Evolutionary conservation across 176 grass and related monocot species (phyloP).

Genomic region (Panicum miliaceum): DNA sequence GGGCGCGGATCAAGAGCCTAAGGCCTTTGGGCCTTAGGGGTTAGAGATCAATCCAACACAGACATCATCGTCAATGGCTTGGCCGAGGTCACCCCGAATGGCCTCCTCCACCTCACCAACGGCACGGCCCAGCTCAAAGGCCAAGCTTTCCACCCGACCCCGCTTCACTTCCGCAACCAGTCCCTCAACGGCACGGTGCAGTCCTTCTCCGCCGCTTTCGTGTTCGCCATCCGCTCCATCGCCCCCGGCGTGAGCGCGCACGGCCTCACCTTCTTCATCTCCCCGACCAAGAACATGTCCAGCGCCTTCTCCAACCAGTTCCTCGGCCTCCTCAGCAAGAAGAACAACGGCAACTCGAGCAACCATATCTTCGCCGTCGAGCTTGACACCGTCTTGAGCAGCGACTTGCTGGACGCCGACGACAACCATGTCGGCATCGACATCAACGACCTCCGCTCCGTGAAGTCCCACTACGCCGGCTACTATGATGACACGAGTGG

Average conservation of each 20-base stretch:
- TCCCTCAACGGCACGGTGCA: not conserved
- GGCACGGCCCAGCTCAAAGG: not conserved
- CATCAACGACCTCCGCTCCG: not conserved
- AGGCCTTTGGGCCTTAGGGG: too few species aligned
- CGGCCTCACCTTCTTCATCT: constrained; percentile 46
- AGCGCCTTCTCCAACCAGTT: not conserved
- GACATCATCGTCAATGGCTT: not conserved
- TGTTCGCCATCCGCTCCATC: constrained; percentile 41
- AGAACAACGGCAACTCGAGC: not conserved
- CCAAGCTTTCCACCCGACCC: constrained; percentile 7
- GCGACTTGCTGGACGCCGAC: not conserved
- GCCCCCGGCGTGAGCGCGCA: not conserved
- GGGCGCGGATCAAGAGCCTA: too few species aligned
- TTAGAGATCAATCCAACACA: too few species aligned
- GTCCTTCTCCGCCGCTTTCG: constrained; percentile 25
- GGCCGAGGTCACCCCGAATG: not conserved
- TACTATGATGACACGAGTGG: constrained; percentile 19
- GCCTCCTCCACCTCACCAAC: constrained; percentile 19
- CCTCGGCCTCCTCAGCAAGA: constrained; percentile 9
- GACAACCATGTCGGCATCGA: constrained; percentile 28
- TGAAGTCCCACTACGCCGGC: not conserved
- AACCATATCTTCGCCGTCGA: not conserved
- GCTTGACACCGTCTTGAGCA: not conserved
- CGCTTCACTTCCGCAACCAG: not conserved
- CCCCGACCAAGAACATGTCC: constrained; percentile 28